Conservation (phyloP, 73 alveolate genomes). For the Blepharisma japonicum region DNA sequence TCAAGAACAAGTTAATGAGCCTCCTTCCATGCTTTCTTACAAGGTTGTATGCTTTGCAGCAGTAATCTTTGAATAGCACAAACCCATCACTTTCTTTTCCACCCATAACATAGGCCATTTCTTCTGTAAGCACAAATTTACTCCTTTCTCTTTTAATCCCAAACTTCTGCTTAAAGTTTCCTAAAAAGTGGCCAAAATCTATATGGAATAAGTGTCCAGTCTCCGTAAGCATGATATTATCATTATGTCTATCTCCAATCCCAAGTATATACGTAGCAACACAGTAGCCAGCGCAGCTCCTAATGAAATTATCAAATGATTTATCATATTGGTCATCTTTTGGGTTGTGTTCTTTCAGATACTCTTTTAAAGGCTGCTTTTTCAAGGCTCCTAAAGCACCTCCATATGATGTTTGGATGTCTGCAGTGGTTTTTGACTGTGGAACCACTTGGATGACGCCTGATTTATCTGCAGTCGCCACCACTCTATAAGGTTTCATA, state of each 20-base stretch:
- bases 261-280: conserved; percentile 95
- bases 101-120: conserved; percentile 89
- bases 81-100: conserved; percentile 68
- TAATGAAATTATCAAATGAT: conserved; percentile 70
- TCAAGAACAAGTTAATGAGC: conserved; percentile 75
- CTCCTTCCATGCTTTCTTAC: conserved; percentile 81
- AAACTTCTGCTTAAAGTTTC: conserved; percentile 82
- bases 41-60: conserved; percentile 76
- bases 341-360: conserved; percentile 47
- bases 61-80: conserved; percentile 64
- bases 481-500: conserved; percentile 92
- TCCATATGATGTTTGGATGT: conserved; percentile 41
- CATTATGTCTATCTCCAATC: conserved; percentile 97
- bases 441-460: conserved; percentile 97
- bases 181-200: conserved; percentile 98
- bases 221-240: conserved; percentile 84
- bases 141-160: conserved; percentile 93
- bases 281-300: conserved; percentile 91
- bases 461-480: conserved; percentile 87
- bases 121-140: conserved; percentile 78
- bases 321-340: conserved; percentile 51
- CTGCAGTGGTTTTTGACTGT: conserved; percentile 46
- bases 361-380: conserved; percentile 50
- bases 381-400: conserved; percentile 59
- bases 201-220: conserved; percentile 96